A percentile compares a stretch with the other conserved stretches of the same genome.
Evolutionary conservation across 306 rosid species (phyloP).

Genomic region (Pyrus betulifolia): DNA sequence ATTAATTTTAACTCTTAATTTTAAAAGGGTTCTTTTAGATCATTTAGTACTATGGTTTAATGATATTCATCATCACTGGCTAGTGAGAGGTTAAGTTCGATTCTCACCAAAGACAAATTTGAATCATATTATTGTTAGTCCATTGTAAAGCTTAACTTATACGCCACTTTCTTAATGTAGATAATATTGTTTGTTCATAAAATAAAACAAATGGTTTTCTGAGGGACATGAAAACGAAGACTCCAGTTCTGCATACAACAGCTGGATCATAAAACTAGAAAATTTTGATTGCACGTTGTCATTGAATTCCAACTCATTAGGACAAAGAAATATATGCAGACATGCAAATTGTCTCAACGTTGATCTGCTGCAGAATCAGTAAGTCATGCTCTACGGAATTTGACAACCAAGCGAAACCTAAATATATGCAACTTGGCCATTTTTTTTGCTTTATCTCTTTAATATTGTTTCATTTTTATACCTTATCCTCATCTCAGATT

Average conservation of each 20-base stretch:
- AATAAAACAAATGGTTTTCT: background rate
- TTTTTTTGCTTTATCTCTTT: background rate
- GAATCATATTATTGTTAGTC: no score
- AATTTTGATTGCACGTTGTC: background rate
- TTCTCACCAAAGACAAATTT: no score
- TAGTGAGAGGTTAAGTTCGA: no score
- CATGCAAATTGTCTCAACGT: background rate
- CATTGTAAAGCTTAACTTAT: no score
- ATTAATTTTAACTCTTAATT: background rate
- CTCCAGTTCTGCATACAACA: background rate
- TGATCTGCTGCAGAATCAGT: background rate
- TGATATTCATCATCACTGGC: no score
- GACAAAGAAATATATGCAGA: background rate
- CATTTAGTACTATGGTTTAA: no score
- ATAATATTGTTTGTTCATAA: no score
- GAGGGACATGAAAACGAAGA: background rate
- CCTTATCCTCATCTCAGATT: background rate
- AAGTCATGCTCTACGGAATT: background rate
- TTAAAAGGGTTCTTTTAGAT: background rate
- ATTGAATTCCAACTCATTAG: conserved; percentile 8
- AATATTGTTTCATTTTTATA: background rate
- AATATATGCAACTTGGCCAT: background rate
- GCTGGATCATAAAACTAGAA: background rate
- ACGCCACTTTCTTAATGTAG: no score
- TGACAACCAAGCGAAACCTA: background rate